Conservation (phyloP, 179 eudicot species). For the Sideroxylon spinosum region DNA sequence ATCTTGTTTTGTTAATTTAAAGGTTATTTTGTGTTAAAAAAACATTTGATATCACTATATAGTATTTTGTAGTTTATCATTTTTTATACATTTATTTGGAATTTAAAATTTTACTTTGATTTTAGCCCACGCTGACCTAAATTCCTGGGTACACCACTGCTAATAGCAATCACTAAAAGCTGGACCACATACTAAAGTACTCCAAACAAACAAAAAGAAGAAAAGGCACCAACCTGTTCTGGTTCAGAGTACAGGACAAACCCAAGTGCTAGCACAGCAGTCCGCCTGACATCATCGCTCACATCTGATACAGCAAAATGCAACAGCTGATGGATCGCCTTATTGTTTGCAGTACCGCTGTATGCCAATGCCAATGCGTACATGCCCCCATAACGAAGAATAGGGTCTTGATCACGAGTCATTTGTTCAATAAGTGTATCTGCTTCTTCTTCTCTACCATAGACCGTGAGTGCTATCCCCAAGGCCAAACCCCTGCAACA, state of each 20-base stretch:
- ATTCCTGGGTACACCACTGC: too few species aligned
- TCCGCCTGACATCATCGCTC: constrained; percentile 90
- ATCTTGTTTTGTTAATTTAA: too few species aligned
- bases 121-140: too few species aligned
- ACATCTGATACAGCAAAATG: constrained; percentile 98
- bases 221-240: constrained; percentile 66
- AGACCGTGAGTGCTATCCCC: constrained; percentile 91
- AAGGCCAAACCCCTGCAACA: constrained; percentile 73
- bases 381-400: constrained; percentile 93
- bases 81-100: too few species aligned
- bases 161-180: not conserved
- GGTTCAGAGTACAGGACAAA: constrained; percentile 88
- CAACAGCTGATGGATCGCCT: constrained; percentile 89
- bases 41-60: too few species aligned
- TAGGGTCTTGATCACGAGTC: constrained; percentile 97
- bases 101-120: too few species aligned
- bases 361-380: constrained; percentile 92
- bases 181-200: not conserved
- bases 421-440: constrained; percentile 87
- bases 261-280: constrained; percentile 96
- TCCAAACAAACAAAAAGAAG: not conserved
- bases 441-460: constrained; percentile 97
- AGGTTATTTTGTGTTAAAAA: too few species aligned
- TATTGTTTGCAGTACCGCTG: constrained; percentile 89
- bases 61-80: too few species aligned